Conservation (phyloP, 2,329 filamentous ascomycete species). For the Escovopsis sp. region DNA sequence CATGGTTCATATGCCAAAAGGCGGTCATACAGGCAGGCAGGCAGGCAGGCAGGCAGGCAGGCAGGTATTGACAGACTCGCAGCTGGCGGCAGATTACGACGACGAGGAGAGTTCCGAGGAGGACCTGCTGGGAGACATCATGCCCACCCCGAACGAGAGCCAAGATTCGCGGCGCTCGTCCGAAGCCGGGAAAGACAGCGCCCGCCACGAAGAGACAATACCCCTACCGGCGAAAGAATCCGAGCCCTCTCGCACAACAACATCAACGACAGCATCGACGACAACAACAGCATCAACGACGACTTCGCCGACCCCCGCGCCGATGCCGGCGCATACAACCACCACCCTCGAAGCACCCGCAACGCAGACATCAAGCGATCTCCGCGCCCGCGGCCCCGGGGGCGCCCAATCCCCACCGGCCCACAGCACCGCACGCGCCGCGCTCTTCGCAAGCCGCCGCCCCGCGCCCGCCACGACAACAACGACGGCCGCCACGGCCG, state of each 20-base stretch:
- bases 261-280: slow-evolving; percentile 12
- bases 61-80: slow-evolving; percentile 4
- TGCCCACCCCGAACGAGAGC: slow-evolving; percentile 40
- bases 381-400: slow-evolving; percentile 19
- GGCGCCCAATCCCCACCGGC: slow-evolving; percentile 10
- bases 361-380: slow-evolving; percentile 20
- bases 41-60: too few species aligned
- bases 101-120: slow-evolving; percentile 35
- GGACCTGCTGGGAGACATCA: slow-evolving; percentile 40
- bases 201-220: slow-evolving; percentile 11
- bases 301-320: not conserved
- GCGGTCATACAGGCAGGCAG: too few species aligned
- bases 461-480: slow-evolving; percentile 26
- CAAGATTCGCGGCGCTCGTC: slow-evolving; percentile 24
- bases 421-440: slow-evolving; percentile 25
- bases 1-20: too few species aligned
- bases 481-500: slow-evolving; percentile 39
- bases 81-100: slow-evolving; percentile 21
- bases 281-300: slow-evolving; percentile 2
- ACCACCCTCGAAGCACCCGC: slow-evolving; percentile 8
- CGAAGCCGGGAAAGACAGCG: slow-evolving; percentile 10
- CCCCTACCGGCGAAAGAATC: too few species aligned
- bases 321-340: slow-evolving; percentile 5
- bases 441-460: slow-evolving; percentile 29
- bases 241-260: slow-evolving; percentile 12